Percentiles rank a stretch among this genome's conserved stretches.
phyloP scores from a whole-genome alignment of 108 stramenopile species.

The Nitzschia inconspicua region DNA sequence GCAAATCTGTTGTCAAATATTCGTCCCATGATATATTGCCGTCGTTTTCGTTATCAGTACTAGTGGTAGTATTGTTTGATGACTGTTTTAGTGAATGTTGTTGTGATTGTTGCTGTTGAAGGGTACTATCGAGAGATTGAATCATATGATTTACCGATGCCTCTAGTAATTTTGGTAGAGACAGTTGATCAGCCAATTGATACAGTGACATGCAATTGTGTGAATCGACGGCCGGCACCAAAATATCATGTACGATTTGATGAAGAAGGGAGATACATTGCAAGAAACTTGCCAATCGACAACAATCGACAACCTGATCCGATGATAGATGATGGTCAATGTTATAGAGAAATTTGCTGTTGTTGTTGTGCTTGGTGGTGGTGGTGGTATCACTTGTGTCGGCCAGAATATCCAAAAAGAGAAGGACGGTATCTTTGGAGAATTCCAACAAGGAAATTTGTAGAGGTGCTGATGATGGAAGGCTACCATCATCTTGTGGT shows the following conservation, averaged over 20 bases:
- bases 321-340: too few species aligned
- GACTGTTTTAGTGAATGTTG: background rate
- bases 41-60: background rate
- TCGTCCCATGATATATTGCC: background rate
- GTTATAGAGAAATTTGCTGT: too few species aligned
- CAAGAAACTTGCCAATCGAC: constrained; percentile 67
- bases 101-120: constrained; percentile 10
- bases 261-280: constrained; percentile 45
- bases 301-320: constrained; percentile 51
- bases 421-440: constrained; percentile 4
- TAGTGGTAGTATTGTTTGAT: background rate
- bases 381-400: too few species aligned
- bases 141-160: constrained; percentile 39
- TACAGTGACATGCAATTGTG: constrained; percentile 68
- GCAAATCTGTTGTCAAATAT: constrained; percentile 22
- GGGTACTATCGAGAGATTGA: constrained; percentile 15
- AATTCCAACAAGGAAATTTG: constrained; percentile 12
- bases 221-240: constrained; percentile 49
- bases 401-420: constrained; percentile 5
- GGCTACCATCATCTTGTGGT: constrained; percentile 5
- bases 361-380: too few species aligned
- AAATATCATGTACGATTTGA: constrained; percentile 28
- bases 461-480: too few species aligned
- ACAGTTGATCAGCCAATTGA: constrained; percentile 67
- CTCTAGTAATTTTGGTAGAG: constrained; percentile 57